phyloP scores from a whole-genome alignment of 1,284 basidiomycete species.

The Trametes sp. region DNA sequence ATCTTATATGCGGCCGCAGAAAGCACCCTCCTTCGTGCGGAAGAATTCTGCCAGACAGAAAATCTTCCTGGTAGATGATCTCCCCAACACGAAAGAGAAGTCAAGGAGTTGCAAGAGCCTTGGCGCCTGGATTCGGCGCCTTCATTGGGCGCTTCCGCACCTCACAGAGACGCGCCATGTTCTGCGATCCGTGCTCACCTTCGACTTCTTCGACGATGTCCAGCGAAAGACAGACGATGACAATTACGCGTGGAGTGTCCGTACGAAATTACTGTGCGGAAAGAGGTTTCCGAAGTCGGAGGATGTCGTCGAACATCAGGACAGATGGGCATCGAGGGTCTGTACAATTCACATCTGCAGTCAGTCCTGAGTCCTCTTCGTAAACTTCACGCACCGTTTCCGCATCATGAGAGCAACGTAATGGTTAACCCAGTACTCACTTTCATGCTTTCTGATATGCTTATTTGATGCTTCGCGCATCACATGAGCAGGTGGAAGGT shows the following conservation, averaged over 20 bases:
- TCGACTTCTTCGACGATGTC: neutral
- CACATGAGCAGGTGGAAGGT: neutral
- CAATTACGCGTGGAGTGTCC: neutral
- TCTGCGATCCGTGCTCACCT: neutral
- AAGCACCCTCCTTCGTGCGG: neutral
- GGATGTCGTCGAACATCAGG: neutral
- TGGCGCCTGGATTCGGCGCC: neutral
- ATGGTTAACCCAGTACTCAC: neutral
- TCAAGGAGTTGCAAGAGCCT: neutral
- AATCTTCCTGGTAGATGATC: neutral
- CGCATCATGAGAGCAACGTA: no score
- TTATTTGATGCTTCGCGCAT: neutral
- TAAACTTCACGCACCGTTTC: no score
- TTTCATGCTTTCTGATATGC: neutral
- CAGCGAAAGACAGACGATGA: neutral
- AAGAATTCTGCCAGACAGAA: neutral
- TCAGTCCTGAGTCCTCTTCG: neutral
- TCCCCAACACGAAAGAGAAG: neutral
- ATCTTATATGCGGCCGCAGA: neutral
- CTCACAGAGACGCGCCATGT: neutral
- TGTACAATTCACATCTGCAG: neutral
- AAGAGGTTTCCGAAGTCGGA: conserved; percentile 3
- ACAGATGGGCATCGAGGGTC: neutral
- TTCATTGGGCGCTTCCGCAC: neutral
- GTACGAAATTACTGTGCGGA: neutral